phyloP scores from a whole-genome alignment of 2,329 filamentous ascomycete genomes.

The Albifimbria verrucaria region DNA sequence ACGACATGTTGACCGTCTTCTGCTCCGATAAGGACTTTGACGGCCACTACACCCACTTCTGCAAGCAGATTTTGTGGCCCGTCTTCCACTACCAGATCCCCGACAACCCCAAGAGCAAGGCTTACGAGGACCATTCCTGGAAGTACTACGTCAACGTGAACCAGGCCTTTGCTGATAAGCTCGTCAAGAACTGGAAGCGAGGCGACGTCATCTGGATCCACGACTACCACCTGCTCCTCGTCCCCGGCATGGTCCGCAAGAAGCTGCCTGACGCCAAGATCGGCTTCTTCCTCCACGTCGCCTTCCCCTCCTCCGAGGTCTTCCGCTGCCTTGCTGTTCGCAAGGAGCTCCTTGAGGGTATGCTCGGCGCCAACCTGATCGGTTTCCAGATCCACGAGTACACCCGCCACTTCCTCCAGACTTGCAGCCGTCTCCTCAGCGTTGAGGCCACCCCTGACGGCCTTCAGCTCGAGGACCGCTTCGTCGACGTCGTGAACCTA shows the following conservation, averaged over 20 bases:
- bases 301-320: constrained; percentile 93
- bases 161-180: constrained; percentile 86
- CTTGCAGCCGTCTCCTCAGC: constrained; percentile 85
- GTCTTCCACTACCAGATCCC: constrained; percentile 98
- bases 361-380: constrained; percentile 88
- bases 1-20: constrained; percentile 79
- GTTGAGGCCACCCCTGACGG: constrained; percentile 88
- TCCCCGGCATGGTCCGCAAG: constrained; percentile 85
- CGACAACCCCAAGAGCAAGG: constrained; percentile 97
- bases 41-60: constrained; percentile 92
- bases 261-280: constrained; percentile 91
- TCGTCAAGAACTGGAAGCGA: constrained; percentile 88
- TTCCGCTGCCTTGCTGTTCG: constrained; percentile 88
- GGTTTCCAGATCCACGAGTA: constrained; percentile 95
- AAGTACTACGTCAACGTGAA: constrained; percentile 91
- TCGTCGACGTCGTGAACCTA: constrained; percentile 81
- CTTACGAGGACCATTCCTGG: constrained; percentile 96
- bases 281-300: constrained; percentile 92
- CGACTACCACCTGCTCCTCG: constrained; percentile 88
- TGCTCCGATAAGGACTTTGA: constrained; percentile 90
- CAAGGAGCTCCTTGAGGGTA: constrained; percentile 83
- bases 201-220: constrained; percentile 94
- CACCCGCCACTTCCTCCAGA: constrained; percentile 89
- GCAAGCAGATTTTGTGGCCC: constrained; percentile 96
- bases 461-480: constrained; percentile 86